Base-by-base conservation (phyloP, 352 stramenopile genomes). In the Phytopythium mirpurense region DNA sequence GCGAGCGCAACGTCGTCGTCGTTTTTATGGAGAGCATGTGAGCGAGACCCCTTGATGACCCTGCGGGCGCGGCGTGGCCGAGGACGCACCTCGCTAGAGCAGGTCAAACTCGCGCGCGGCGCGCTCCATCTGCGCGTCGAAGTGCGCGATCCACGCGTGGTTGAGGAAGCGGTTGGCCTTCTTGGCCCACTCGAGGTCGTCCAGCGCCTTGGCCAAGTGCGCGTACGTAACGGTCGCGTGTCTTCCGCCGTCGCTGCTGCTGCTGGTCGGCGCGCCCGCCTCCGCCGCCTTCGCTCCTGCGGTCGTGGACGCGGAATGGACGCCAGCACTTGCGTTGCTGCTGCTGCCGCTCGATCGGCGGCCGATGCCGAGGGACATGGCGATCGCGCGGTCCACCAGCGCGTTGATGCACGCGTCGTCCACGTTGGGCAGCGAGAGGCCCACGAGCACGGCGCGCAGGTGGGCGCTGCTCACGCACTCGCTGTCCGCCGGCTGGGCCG, bases 131-230 rank as follows among this genome's bases (percentile, higher is more conserved):
- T 94, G 84, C 43, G 75, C 77, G 55, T 94, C 81, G 45, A 92
- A 94, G 51, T 92, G 84, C 15, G 65, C 58, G 26, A 94, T 63
- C 84, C 79, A 94, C 36, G 74, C 84, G 37, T 75, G 76, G 40
- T 91, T 78, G 5, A 94, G 64, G 40, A 93, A 94, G 12, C 76
- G 76, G 43, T 94, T 94, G 2, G 79, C 56, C 41, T 82, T 84
- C 56, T 79, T 88, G 40, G 60, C 59, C 72, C 68, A 87, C 36
- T 86, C 70, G 16, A 88, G 65, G 26, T 91, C 74, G 36, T 84
- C 70, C 18, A 92, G 51, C 5, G 65, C 65, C 42, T 72, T 74
- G n/a, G 57, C 57, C 23, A 92, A 55, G 16, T 90, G 71, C 21
- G 72, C 53, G 36, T 78, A 64, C 44, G 57, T 74, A 34, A 92